A percentile compares a stretch with the other conserved stretches of the same genome.
phyloP scores from a whole-genome alignment of 176 grass and related monocot genomes.

The Areca catechu region DNA sequence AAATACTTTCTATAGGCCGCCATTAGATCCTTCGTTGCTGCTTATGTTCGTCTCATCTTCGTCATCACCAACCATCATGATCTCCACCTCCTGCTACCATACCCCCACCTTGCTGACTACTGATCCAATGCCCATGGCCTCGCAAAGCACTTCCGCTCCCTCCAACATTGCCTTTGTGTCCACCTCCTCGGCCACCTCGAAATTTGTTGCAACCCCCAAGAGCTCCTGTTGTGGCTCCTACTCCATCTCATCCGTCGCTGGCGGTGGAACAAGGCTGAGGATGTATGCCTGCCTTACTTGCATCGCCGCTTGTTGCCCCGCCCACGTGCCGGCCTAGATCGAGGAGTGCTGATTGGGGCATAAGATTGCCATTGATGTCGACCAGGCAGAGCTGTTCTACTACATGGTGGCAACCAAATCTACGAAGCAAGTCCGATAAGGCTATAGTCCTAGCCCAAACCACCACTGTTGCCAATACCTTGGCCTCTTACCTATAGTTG shows the following conservation, averaged over 20 bases:
- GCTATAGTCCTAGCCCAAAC: constrained; percentile 60
- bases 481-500: background rate
- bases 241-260: background rate
- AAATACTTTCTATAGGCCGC: constrained; percentile 2
- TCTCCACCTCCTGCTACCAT: constrained; percentile 41
- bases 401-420: constrained; percentile 60
- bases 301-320: constrained; percentile 52
- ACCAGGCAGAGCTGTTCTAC: constrained; percentile 85
- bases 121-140: constrained; percentile 25
- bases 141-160: constrained; percentile 61
- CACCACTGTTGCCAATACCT: constrained; percentile 19
- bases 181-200: constrained; percentile 63
- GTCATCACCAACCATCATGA: constrained; percentile 20
- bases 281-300: constrained; percentile 79
- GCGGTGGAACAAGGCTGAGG: too few species aligned
- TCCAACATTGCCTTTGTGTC: constrained; percentile 64
- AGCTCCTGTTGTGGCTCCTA: constrained; percentile 50
- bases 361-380: constrained; percentile 83
- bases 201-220: constrained; percentile 48
- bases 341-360: constrained; percentile 32
- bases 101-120: constrained; percentile 61
- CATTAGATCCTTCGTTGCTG: too few species aligned
- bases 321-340: constrained; percentile 43
- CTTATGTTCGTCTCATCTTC: constrained; percentile 5
- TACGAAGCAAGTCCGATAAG: constrained; percentile 86